These are phyloP conservation scores for Tylopilus plumbeoviolaceoides DNA, from an alignment of 768 basidiomycete genomes.

Conservation along the genomic window DNA sequence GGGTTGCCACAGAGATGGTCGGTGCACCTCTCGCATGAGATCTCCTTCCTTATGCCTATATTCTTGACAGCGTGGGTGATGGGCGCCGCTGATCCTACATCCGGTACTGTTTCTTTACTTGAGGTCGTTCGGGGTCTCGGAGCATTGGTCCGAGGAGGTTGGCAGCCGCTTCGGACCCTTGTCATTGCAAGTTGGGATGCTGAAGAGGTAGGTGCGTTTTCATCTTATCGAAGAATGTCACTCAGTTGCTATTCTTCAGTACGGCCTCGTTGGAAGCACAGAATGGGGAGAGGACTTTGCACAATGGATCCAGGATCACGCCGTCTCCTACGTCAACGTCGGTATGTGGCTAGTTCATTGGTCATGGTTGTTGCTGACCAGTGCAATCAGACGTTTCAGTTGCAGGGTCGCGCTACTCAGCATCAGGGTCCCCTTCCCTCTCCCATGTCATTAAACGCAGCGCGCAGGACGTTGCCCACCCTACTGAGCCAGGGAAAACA, in stretches of 20 bases:
- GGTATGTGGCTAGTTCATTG: conserved; percentile 30
- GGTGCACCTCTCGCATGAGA: conserved; percentile 14
- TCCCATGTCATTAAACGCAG: conserved; percentile 51
- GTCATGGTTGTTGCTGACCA: conserved; percentile 1
- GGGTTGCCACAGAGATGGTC: conserved; percentile 87
- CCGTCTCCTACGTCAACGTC: conserved; percentile 84
- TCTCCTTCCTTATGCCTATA: not conserved
- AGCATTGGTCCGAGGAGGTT: conserved; percentile 44
- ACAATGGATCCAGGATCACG: conserved; percentile 71
- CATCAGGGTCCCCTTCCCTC: conserved; percentile 59
- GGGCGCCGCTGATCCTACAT: conserved; percentile 53
- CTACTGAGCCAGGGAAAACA: conserved; percentile 44
- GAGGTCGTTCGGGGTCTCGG: conserved; percentile 57
- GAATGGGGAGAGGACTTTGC: conserved; percentile 94
- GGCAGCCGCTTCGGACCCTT: conserved; percentile 67
- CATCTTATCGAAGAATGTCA: not conserved
- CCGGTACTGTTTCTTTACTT: conserved; percentile 51
- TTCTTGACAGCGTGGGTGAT: conserved; percentile 33
- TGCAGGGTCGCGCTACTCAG: conserved; percentile 47
- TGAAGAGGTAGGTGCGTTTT: conserved; percentile 44
- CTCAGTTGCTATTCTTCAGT: conserved; percentile 27
- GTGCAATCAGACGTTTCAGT: conserved; percentile 47
- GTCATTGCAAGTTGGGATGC: conserved; percentile 78
- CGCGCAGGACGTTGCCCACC: conserved; percentile 55
- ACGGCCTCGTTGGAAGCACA: conserved; percentile 78